Base-by-base conservation (phyloP, 129 eudicot genomes). In the Helianthus tuberosus region DNA sequence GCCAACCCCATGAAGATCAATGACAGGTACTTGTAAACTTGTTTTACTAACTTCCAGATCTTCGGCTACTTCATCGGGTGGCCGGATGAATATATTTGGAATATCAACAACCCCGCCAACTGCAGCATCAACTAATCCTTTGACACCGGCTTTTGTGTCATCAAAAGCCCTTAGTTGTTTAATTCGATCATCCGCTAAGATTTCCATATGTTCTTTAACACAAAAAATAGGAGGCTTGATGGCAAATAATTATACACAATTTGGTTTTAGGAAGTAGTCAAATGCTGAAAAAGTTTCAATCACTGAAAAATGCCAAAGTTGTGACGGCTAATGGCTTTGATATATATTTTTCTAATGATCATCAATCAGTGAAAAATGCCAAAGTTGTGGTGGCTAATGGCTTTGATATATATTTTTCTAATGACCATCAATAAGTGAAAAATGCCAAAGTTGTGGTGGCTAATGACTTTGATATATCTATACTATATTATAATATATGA, bases 91-190 rank as follows among this genome's bases (percentile, higher is more conserved):
- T 4, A 79, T 73, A 11, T 29, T 29, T 5, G 83, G 83, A 64
- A 79, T 35, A 43, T 78, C 41, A 3, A 71, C 77, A 25, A 47
- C 50, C 10, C 77, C 77, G 43, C 68, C 75, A 15, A 74, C 76
- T 78, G 77, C 66, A 39, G 77, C 77, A 7, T 78, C 77, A 20
- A 78, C 43, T 27, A 78, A 68, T 53, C 82, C 69, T 68, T 76
- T 68, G 69, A 76, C 80, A 29, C 80, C 75, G 16, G 75, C 55
- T 50, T 77, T 77, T 15, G 77, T 71, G 59, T 53, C 73, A 64
- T 78, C 78, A 20, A 78, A 78, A n/a, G 54, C 73, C 62, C 43
- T 78, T 78, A 78, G 27, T 20, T 78, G 73, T 2, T 46, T 72
- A 11, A 12, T 11, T 63, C 82, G 67, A 64, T 64, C 77, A 61